Percentiles rank a stretch among this genome's conserved stretches.
Conservation (phyloP, 345 rosid genomes). For the Euphorbia lathyris region DNA sequence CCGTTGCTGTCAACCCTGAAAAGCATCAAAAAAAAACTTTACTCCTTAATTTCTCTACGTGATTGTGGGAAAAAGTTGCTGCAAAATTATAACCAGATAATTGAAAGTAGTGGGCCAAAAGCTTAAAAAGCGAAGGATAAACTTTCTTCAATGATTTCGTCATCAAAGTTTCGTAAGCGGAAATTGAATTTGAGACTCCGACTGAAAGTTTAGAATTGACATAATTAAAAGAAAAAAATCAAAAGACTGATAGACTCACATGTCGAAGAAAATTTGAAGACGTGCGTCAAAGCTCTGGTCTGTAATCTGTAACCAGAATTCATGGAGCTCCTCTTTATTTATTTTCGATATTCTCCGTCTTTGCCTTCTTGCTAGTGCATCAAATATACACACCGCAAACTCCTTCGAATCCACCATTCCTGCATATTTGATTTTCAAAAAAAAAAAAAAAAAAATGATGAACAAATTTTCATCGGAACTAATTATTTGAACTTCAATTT, state of each 20-base stretch:
- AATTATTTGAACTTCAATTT: too few relatives aligned
- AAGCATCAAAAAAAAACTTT: slow-evolving; percentile 6
- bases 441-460: too few relatives aligned
- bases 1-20: slow-evolving; percentile 89
- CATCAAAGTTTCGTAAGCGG: too few relatives aligned
- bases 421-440: slow-evolving; percentile 16
- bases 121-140: not conserved
- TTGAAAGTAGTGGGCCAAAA: not conserved
- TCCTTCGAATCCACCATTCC: slow-evolving; percentile 94
- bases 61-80: too few relatives aligned
- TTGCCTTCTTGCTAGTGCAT: slow-evolving; percentile 64
- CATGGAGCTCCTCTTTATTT: slow-evolving; percentile 69
- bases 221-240: too few relatives aligned
- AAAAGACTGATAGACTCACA: slow-evolving; percentile 35
- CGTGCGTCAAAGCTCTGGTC: slow-evolving; percentile 96
- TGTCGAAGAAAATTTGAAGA: slow-evolving; percentile 95
- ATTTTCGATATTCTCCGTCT: slow-evolving; percentile 57
- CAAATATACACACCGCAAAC: slow-evolving; percentile 78
- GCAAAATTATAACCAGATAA: not conserved
- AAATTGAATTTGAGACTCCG: too few relatives aligned
- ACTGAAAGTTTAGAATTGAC: too few relatives aligned
- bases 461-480: too few relatives aligned
- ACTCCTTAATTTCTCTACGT: not conserved
- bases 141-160: too few relatives aligned
- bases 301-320: slow-evolving; percentile 87